Evolutionary conservation across 352 stramenopile species (phyloP).

Genomic region (Phytophthora sp.): DNA sequence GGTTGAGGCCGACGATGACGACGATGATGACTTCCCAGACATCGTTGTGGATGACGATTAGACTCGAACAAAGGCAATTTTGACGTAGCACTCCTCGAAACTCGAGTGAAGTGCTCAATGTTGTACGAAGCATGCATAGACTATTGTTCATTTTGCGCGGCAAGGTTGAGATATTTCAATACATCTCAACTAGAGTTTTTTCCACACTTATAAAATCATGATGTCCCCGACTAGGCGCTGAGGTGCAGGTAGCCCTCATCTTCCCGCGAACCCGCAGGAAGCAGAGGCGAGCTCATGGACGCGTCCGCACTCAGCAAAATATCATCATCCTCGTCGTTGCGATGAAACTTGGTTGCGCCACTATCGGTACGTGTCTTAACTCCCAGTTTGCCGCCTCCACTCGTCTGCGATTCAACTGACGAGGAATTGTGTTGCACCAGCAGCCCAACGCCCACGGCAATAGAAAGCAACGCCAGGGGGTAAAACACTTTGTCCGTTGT

Average conservation of each 20-base stretch:
- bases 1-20: conserved; percentile 37
- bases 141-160: conserved; percentile 8
- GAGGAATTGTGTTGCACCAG: conserved; percentile 74
- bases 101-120: neutral
- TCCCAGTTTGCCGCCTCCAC: conserved; percentile 14
- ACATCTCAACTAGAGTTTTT: conserved; percentile 33
- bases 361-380: conserved; percentile 32
- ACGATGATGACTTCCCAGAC: conserved; percentile 85
- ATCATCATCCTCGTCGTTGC: conserved; percentile 54
- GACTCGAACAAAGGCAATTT: neutral
- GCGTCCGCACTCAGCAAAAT: conserved; percentile 67
- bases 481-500: conserved; percentile 73
- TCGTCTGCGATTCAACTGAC: neutral
- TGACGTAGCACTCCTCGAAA: neutral
- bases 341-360: conserved; percentile 28
- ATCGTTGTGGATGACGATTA: conserved; percentile 80
- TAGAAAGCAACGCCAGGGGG: conserved; percentile 70
- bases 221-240: conserved; percentile 19
- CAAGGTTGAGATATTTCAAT: conserved; percentile 8
- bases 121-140: neutral
- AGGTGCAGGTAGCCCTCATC: conserved; percentile 66
- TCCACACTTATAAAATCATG: conserved; percentile 19
- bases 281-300: conserved; percentile 68
- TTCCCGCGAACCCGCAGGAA: conserved; percentile 50
- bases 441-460: conserved; percentile 68